phyloP scores from a whole-genome alignment of 148 eudicot genomes.

The Bassia scoparia region DNA sequence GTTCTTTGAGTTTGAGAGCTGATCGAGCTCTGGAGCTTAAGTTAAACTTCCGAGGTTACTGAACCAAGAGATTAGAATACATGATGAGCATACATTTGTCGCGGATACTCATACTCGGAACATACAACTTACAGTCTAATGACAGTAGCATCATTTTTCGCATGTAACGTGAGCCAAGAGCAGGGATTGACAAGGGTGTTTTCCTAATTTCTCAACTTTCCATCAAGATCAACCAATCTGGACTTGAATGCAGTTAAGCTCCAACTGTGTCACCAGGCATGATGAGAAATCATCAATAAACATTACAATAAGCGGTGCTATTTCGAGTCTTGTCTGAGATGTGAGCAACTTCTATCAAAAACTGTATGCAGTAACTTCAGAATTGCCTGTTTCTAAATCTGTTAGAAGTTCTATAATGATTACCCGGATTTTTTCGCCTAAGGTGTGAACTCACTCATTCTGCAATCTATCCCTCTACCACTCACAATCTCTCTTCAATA shows the following conservation, averaged over 20 bases:
- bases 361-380: not conserved
- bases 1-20: slow-evolving; percentile 2
- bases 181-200: slow-evolving; percentile 8
- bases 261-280: slow-evolving; percentile 11
- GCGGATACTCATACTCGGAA: not conserved
- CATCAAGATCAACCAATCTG: slow-evolving; percentile 19
- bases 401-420: no score
- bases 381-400: no score
- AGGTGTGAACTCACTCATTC: no score
- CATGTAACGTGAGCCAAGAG: slow-evolving; percentile 5
- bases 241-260: slow-evolving; percentile 20
- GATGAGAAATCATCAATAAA: not conserved
- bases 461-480: no score
- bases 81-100: not conserved
- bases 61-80: no score
- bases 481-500: no score
- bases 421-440: no score
- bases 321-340: no score
- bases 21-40: slow-evolving; percentile 4
- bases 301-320: not conserved
- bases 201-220: not conserved
- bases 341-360: not conserved
- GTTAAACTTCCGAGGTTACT: not conserved
- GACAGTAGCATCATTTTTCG: slow-evolving; percentile 1
- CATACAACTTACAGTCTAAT: slow-evolving; percentile 12